Evolutionary conservation across 306 rosid species (phyloP).

Genomic region (Boehmeria nivea): DNA sequence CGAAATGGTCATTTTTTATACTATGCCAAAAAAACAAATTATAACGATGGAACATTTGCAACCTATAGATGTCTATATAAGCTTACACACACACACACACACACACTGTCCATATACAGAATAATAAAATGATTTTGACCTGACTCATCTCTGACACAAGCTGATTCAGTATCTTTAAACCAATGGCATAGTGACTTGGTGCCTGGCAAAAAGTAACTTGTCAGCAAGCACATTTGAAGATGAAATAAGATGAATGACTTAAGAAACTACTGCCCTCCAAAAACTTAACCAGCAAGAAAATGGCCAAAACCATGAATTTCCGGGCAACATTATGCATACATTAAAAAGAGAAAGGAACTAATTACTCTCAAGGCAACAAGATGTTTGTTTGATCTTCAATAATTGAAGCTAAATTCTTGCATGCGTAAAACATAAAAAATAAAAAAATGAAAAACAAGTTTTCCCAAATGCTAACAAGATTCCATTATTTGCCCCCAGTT

Average conservation of each 20-base stretch:
- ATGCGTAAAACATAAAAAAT: not conserved
- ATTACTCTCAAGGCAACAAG: no score
- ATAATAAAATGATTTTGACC: conserved; percentile 1
- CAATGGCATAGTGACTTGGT: conserved; percentile 15
- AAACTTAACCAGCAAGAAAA: not conserved
- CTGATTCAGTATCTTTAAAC: conserved; percentile 14
- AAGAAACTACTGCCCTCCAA: not conserved
- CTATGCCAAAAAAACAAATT: no score
- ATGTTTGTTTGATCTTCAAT: no score
- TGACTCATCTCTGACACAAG: conserved; percentile 14
- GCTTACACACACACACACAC: no score
- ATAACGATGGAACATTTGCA: no score
- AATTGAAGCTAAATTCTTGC: not conserved
- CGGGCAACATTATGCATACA: no score
- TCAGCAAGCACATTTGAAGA: not conserved
- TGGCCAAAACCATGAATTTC: not conserved
- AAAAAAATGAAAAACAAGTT: not conserved
- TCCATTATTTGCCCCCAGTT: not conserved
- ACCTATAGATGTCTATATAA: no score
- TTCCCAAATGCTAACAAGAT: not conserved
- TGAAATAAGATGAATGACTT: not conserved
- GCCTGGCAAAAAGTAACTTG: conserved; percentile 10
- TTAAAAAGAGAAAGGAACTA: no score
- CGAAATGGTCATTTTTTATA: no score
- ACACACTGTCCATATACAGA: not conserved